Evolutionary conservation across 23 red algal genomes (phyloP).

Genomic region (Agarophyton chilense): DNA sequence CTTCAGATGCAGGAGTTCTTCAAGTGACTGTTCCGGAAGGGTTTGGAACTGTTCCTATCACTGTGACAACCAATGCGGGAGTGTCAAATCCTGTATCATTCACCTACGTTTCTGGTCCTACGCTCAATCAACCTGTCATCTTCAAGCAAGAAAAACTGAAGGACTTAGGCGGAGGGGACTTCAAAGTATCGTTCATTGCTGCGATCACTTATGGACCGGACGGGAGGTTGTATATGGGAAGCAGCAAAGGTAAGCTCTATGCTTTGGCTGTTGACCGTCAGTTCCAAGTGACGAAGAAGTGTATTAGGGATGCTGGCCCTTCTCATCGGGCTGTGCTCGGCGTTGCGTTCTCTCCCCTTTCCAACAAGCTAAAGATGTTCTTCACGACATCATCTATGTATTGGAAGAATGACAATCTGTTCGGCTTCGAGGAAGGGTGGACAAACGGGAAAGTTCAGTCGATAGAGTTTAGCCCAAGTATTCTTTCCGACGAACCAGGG

Average conservation of each 20-base stretch:
- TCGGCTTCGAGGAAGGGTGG: conserved; percentile 63
- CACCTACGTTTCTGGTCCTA: conserved; percentile 45
- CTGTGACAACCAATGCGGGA: conserved; percentile 55
- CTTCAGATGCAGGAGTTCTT: conserved; percentile 38
- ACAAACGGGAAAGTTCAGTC: conserved; percentile 74
- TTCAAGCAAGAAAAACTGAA: conserved; percentile 47
- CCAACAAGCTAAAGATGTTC: conserved; percentile 50
- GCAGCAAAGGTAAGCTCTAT: conserved; percentile 55
- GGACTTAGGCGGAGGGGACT: conserved; percentile 40
- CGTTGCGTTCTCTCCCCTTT: conserved; percentile 65
- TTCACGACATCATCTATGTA: conserved; percentile 59
- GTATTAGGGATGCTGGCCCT: conserved; percentile 25
- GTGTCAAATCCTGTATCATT: conserved; percentile 62
- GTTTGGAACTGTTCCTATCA: conserved; percentile 46
- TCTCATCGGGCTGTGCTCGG: conserved; percentile 47
- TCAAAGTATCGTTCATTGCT: conserved; percentile 59
- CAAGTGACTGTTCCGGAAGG: conserved; percentile 69
- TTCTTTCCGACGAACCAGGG: conserved; percentile 35
- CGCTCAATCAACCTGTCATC: conserved; percentile 61
- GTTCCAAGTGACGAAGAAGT: conserved; percentile 44
- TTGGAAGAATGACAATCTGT: conserved; percentile 61
- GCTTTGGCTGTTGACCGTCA: conserved; percentile 42
- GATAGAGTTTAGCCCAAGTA: conserved; percentile 33
- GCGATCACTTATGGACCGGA: conserved; percentile 58
- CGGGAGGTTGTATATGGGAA: conserved; percentile 61